Percentiles rank a stretch among this genome's conserved stretches.
These are phyloP conservation scores for Kluyveromyces wickerhamii DNA, from an alignment of 805 yeast genomes.

Conservation along the genomic window DNA sequence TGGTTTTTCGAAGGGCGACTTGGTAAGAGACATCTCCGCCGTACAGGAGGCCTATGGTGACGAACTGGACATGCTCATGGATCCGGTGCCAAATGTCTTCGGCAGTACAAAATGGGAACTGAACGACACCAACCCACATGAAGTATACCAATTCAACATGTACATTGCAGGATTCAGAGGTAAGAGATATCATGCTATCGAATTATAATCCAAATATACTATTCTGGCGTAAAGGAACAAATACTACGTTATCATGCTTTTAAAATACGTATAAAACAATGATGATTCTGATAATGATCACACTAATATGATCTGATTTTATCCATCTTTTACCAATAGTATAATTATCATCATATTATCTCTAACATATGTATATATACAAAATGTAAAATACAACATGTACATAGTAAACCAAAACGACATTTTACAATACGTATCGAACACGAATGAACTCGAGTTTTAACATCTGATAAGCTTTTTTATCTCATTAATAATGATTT, in stretches of 20 bases:
- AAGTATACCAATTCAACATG: slow-evolving; percentile 87
- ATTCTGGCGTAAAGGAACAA: neutral
- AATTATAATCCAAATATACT: slow-evolving; percentile 9
- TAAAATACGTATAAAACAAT: slow-evolving; percentile 5
- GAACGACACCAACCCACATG: slow-evolving; percentile 87
- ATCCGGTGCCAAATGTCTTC: slow-evolving; percentile 62
- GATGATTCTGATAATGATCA: slow-evolving; percentile 5
- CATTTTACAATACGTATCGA: too few species aligned
- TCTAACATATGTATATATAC: neutral
- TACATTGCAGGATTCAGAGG: slow-evolving; percentile 89
- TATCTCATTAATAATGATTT: too few species aligned
- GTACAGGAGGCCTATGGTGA: slow-evolving; percentile 55
- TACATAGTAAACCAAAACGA: too few species aligned
- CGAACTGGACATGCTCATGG: slow-evolving; percentile 76
- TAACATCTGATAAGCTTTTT: too few species aligned
- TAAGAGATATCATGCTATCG: slow-evolving; percentile 86
- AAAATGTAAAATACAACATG: slow-evolving; percentile 1
- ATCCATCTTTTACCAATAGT: too few species aligned
- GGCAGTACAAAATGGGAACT: slow-evolving; percentile 91
- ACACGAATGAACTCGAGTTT: too few species aligned
- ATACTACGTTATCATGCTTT: neutral
- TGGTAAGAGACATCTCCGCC: slow-evolving; percentile 63
- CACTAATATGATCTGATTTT: too few species aligned
- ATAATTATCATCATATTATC: too few species aligned
- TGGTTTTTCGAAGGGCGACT: slow-evolving; percentile 76